Base-by-base conservation (phyloP, 2,329 filamentous ascomycete genomes). In the Sporothrix phasma region DNA sequence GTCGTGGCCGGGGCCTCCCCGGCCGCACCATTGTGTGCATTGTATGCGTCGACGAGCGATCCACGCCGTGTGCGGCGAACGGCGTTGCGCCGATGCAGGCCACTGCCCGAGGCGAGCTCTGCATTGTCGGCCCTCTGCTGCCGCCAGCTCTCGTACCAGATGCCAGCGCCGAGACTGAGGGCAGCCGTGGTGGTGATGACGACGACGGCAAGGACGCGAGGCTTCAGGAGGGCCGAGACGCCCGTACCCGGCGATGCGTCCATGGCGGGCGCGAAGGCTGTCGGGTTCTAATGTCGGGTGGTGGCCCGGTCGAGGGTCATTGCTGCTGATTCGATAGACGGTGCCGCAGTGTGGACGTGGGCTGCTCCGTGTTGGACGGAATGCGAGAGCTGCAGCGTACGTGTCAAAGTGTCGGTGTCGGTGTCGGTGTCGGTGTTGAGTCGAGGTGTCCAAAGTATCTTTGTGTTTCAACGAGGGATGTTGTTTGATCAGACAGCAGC, bases 21-120 rank as follows among this genome's bases (percentile, higher is more conserved):
- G 13, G 67, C 68, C 7, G 62, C 69, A 39, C 79, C 79, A 47
- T 68, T 41, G 26, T 10, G 45, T 62, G 2, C 79, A 47, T 68
- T 41, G 26, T 10, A 22, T 62, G 2, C 34, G 8, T 37, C 34
- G 34, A 8, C 15, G 15, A 11, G 34, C 10, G 34, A 37, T 10
- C 34, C 11, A 13, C 10, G 64, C 63, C 60, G 66, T 41, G 45
- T 65, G 67, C 59, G 66, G 17, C 69, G 66, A 10, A 70, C 62
- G 17, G 69, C 69, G 47, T 69, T 69, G 17, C 66, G 65, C 3
- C 69, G 54, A 29, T 68, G 68, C 19, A 68, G 53, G 5, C 67
- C 63, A 19, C 59, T 46, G 19, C 63, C 63, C 17, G 31, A 17
- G n/a, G 34, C 37, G n/a, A 59, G 26, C 10, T 54, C 37, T 22